phyloP scores from a whole-genome alignment of 1,284 basidiomycete genomes.

The Porogramme epimiltina region DNA sequence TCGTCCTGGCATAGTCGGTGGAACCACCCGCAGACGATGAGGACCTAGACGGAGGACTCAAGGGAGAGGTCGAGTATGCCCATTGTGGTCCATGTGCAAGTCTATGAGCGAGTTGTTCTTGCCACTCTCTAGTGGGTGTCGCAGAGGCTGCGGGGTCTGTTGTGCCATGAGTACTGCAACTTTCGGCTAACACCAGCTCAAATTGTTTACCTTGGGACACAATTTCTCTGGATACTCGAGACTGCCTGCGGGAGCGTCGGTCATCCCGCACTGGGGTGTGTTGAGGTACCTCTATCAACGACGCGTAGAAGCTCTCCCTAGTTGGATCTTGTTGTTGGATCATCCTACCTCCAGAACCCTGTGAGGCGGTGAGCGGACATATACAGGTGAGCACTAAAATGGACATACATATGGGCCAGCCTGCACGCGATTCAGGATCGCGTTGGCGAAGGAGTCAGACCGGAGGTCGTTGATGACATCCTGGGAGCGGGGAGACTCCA shows the following conservation, averaged over 20 bases:
- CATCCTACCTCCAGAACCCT: conserved; percentile 65
- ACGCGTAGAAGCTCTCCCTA: conserved; percentile 72
- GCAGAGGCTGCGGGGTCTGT: conserved; percentile 61
- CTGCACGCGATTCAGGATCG: conserved; percentile 73
- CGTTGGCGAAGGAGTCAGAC: conserved; percentile 68
- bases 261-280: conserved; percentile 49
- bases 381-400: neutral
- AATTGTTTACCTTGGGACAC: conserved; percentile 63
- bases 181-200: neutral
- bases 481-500: conserved; percentile 73
- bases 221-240: conserved; percentile 72
- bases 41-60: conserved; percentile 19
- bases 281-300: conserved; percentile 64
- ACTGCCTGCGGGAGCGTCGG: conserved; percentile 70
- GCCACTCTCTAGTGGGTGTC: conserved; percentile 75
- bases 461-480: conserved; percentile 68
- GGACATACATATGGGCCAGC: conserved; percentile 69
- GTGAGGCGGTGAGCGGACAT: neutral
- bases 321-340: conserved; percentile 48
- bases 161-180: conserved; percentile 8
- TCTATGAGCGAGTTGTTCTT: conserved; percentile 65
- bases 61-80: conserved; percentile 7
- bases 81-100: conserved; percentile 35
- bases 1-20: conserved; percentile 16
- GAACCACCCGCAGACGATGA: conserved; percentile 15